Evolutionary conservation across 164 flowering plant species (phyloP).

Genomic region (Litsea cubeba): DNA sequence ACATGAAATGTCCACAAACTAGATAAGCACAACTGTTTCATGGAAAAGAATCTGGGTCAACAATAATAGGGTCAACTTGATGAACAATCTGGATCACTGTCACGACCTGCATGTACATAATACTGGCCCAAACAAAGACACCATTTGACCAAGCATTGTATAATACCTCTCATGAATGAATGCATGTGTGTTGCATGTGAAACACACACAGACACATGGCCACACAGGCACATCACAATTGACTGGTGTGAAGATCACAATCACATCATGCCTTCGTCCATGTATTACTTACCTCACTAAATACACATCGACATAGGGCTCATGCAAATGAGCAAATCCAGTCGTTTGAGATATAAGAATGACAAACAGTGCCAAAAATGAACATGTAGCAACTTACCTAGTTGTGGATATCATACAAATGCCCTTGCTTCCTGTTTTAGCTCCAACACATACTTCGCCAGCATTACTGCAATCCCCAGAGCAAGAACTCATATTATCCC

Average conservation of each 20-base stretch:
- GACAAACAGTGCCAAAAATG: not conserved
- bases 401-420: conserved; percentile 76
- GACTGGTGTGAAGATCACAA: not conserved
- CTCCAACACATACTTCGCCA: conserved; percentile 58
- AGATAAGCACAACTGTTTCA: too few relatives aligned
- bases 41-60: too few relatives aligned
- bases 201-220: not conserved
- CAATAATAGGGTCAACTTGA: too few relatives aligned
- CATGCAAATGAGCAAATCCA: not conserved
- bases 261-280: too few relatives aligned
- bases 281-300: too few relatives aligned
- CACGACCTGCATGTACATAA: not conserved
- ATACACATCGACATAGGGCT: not conserved
- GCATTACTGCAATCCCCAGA: conserved; percentile 46
- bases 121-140: not conserved
- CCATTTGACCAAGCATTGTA: not conserved
- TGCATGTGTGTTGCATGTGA: too few relatives aligned
- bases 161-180: too few relatives aligned
- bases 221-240: not conserved
- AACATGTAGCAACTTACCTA: conserved; percentile 37
- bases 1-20: too few relatives aligned
- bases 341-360: not conserved
- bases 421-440: conserved; percentile 62
- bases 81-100: too few relatives aligned
- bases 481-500: conserved; percentile 45